Evolutionary conservation across 495 filamentous ascomycete species (phyloP).

Genomic region (Cercophora samala): DNA sequence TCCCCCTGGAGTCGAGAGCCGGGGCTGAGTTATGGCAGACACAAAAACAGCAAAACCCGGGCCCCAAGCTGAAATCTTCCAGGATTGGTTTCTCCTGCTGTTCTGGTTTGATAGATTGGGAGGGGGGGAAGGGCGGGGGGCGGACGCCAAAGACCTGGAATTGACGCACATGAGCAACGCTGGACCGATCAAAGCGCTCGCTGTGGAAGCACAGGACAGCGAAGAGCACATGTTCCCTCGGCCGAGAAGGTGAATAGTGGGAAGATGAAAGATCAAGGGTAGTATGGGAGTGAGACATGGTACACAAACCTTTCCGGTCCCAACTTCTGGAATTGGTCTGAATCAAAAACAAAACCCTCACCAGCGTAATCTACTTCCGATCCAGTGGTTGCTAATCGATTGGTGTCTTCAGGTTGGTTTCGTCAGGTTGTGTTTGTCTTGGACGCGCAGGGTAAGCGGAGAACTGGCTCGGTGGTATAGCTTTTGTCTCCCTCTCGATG

Average conservation of each 20-base stretch:
- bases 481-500: background rate
- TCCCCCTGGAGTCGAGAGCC: background rate
- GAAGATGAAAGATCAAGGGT: background rate
- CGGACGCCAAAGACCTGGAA: background rate
- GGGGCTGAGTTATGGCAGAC: background rate
- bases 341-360: background rate
- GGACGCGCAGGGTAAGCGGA: background rate
- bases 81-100: background rate
- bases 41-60: background rate
- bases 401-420: background rate
- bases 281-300: background rate
- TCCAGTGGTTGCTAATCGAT: background rate
- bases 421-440: background rate
- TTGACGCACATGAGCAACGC: background rate
- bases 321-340: background rate
- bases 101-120: background rate
- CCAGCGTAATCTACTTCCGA: background rate
- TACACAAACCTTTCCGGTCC: background rate
- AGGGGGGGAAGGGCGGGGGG: too few relatives aligned
- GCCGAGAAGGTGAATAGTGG: background rate
- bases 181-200: background rate
- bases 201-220: background rate
- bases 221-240: background rate
- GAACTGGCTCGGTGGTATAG: background rate
- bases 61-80: background rate